phyloP scores from a whole-genome alignment of 768 basidiomycete species.

The Leucosporidium creatinivorum region DNA sequence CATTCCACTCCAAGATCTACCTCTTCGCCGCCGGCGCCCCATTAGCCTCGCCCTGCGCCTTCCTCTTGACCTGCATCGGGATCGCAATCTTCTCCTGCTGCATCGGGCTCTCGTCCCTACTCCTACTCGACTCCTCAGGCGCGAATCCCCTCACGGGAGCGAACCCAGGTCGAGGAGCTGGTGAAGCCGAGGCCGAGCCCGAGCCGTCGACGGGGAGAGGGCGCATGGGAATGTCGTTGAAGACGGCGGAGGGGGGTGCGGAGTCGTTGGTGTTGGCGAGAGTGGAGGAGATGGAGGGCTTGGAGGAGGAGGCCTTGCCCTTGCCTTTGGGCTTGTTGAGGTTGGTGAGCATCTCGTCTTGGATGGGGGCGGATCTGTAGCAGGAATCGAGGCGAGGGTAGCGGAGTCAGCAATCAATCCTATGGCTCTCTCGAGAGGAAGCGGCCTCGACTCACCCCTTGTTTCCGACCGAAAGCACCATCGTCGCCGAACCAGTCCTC shows the following conservation, averaged over 20 bases:
- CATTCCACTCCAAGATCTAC: no score
- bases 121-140: background rate
- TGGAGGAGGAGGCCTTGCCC: conserved; percentile 18
- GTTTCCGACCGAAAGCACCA: conserved; percentile 55
- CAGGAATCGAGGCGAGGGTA: background rate
- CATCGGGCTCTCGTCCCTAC: background rate
- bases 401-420: background rate
- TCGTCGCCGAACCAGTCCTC: conserved; percentile 91
- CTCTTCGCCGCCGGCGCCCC: background rate
- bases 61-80: background rate
- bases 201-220: conserved; percentile 14
- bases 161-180: conserved; percentile 17
- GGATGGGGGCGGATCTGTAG: conserved; percentile 25
- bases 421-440: background rate
- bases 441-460: conserved; percentile 29
- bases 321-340: conserved; percentile 22
- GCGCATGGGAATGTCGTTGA: conserved; percentile 30
- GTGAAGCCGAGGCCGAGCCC: background rate
- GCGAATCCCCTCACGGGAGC: conserved; percentile 28
- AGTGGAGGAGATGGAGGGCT: background rate
- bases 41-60: conserved; percentile 1
- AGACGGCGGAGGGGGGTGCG: background rate
- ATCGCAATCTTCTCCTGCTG: background rate
- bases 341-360: conserved; percentile 16
- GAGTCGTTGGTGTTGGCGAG: background rate